These are phyloP conservation scores for Euptelea pleiosperma DNA, from an alignment of 164 flowering plant genomes.

Conservation along the genomic window DNA sequence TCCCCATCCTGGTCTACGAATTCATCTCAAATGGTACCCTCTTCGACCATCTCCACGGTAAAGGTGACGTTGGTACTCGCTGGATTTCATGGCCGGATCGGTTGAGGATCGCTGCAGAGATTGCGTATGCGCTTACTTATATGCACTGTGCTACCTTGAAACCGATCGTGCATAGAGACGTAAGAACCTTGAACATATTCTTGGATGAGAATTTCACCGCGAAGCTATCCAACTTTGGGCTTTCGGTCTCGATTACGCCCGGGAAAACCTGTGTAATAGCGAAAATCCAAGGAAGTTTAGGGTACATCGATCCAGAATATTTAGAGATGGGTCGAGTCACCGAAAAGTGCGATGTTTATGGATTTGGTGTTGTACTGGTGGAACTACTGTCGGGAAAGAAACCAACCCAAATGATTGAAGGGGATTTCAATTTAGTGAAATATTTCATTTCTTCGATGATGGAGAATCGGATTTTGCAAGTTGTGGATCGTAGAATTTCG, in stretches of 20 bases:
- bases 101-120: constrained; percentile 40
- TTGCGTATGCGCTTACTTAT: constrained; percentile 45
- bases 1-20: constrained; percentile 46
- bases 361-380: constrained; percentile 40
- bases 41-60: constrained; percentile 31
- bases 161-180: constrained; percentile 45
- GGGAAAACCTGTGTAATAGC: constrained; percentile 35
- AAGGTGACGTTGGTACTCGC: neutral
- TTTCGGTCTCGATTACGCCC: constrained; percentile 34
- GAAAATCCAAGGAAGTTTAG: constrained; percentile 41
- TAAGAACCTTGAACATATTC: constrained; percentile 41
- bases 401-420: neutral
- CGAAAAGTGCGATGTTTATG: constrained; percentile 43
- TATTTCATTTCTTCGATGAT: constrained; percentile 25
- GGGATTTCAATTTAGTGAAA: constrained; percentile 17
- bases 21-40: constrained; percentile 46
- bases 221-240: constrained; percentile 47
- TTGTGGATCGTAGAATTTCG: neutral
- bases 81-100: constrained; percentile 32
- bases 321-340: constrained; percentile 33
- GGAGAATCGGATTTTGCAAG: too few relatives aligned
- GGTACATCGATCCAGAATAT: constrained; percentile 48
- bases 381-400: constrained; percentile 36
- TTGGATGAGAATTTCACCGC: constrained; percentile 35
- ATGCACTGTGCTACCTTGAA: constrained; percentile 41